Base-by-base conservation (phyloP, 2,329 filamentous ascomycete genomes). In the Aspergillus ustus region DNA sequence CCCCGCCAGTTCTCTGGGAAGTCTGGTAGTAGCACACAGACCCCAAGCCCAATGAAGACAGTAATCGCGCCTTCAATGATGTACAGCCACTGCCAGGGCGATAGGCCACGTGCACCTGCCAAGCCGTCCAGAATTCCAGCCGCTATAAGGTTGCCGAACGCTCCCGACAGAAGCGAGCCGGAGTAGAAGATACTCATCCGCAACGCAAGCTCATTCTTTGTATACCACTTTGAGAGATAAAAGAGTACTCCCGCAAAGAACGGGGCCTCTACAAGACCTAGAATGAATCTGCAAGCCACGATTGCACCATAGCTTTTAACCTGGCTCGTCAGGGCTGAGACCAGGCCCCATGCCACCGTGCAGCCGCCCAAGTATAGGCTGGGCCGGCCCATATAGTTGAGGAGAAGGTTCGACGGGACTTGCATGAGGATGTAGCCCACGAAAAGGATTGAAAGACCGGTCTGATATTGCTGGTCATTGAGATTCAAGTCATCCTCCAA, bases 111-210 rank as follows among this genome's bases (percentile, higher is more conserved):
- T 8, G 66, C 62, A 4, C 75, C 74, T 2, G 68, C 69, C 31
- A 80, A 70, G 5, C 80, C 80, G 22, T 73, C 67, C 6, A 82
- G 73, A 31, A 85, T 83, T 3, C 81, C 82, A 3, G 83, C 83
- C 7, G 81, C 83, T 54, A 86, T 83, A 28, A 85, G 75, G 20
- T 81, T 83, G n/a, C 82, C 82, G 66, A 85, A 85, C 2, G 83
- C 83, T 50, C 74, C 81, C 55, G 78, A 79, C 31, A 85, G 76
- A 20, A 84, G 71, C 2, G 78, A 81, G 4, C 82, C 83, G 3
- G 81, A 81, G 69, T 84, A 85, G 58, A 85, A 80, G 48, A 84
- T 78, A n/a, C 80, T 79, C 66, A 81, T 83, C 5, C 84, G 78
- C 46, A 82, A 75, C 3, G 79, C 79, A 17, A 85, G 70, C 61